phyloP scores from a whole-genome alignment of 2,329 filamentous ascomycete genomes.

The Chaetomiaceae sp. region DNA sequence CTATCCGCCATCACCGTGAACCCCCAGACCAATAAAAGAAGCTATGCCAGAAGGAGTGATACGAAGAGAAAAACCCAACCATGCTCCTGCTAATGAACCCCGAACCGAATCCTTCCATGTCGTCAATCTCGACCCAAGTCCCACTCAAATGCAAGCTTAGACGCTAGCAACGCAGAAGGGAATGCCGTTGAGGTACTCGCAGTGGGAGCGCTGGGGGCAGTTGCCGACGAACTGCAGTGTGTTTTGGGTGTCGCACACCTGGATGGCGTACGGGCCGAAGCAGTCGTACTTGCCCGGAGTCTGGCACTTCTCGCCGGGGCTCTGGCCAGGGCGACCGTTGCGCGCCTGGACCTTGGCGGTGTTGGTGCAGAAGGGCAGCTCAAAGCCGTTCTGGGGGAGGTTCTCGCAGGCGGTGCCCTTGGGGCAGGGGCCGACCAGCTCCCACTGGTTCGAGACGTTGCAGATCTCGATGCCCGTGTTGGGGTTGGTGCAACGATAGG shows the following conservation, averaged over 20 bases:
- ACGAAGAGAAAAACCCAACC: slow-evolving; percentile 3
- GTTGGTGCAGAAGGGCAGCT: slow-evolving; percentile 28
- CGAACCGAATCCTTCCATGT: neutral
- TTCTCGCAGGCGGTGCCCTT: slow-evolving; percentile 24
- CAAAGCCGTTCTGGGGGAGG: slow-evolving; percentile 26
- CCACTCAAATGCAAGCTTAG: neutral
- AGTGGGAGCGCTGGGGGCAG: slow-evolving; percentile 25
- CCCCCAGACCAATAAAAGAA: neutral
- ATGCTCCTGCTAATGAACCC: neutral
- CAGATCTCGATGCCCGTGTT: slow-evolving; percentile 28
- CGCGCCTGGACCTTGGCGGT: slow-evolving; percentile 7
- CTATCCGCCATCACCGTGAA: neutral
- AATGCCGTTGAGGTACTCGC: slow-evolving; percentile 25
- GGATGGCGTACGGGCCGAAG: slow-evolving; percentile 25
- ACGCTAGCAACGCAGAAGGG: slow-evolving; percentile 25
- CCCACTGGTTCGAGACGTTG: slow-evolving; percentile 24
- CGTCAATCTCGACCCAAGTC: neutral
- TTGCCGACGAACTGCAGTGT: slow-evolving; percentile 22
- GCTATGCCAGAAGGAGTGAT: slow-evolving; percentile 2
- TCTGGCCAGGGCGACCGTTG: slow-evolving; percentile 20
- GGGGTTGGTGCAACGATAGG: slow-evolving; percentile 26
- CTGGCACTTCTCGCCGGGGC: slow-evolving; percentile 20
- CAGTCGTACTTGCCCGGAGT: slow-evolving; percentile 27
- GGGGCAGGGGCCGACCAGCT: slow-evolving; percentile 28
- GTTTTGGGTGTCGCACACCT: slow-evolving; percentile 27